Conservation (phyloP, 192 early-diverging fungal genomes). For the Rhizoclosmatium sp. region DNA sequence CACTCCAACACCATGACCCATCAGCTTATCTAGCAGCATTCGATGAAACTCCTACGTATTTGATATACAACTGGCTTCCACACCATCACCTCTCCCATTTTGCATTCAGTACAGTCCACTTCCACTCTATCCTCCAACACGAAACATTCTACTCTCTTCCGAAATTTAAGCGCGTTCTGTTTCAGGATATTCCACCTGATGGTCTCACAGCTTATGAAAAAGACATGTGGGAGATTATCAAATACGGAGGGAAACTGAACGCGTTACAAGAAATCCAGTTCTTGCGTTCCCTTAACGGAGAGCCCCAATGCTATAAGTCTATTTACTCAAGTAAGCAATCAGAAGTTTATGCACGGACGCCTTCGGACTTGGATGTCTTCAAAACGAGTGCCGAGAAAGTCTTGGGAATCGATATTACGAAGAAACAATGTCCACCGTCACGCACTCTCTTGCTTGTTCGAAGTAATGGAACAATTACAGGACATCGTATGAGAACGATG, state of each 20-base stretch:
- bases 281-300: neutral
- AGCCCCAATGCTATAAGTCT: neutral
- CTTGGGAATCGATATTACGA: conserved; percentile 16
- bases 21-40: neutral
- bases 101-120: conserved; percentile 23
- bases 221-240: conserved; percentile 11
- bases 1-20: neutral
- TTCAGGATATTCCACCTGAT: conserved; percentile 23
- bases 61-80: conserved; percentile 26
- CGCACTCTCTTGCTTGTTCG: conserved; percentile 5
- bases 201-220: conserved; percentile 20
- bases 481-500: conserved; percentile 2
- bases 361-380: conserved; percentile 1
- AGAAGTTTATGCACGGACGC: conserved; percentile 2
- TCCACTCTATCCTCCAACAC: conserved; percentile 13
- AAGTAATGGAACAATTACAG: conserved; percentile 9
- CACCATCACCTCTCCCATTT: conserved; percentile 28
- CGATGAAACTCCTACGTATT: neutral
- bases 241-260: neutral
- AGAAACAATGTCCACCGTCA: conserved; percentile 3
- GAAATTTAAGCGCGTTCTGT: conserved; percentile 8
- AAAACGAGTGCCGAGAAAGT: conserved; percentile 25
- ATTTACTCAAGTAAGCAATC: conserved; percentile 15
- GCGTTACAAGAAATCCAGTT: conserved; percentile 14
- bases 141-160: neutral